Conservation (phyloP, 495 filamentous ascomycete species). For the Mytilinidion resinicola region DNA sequence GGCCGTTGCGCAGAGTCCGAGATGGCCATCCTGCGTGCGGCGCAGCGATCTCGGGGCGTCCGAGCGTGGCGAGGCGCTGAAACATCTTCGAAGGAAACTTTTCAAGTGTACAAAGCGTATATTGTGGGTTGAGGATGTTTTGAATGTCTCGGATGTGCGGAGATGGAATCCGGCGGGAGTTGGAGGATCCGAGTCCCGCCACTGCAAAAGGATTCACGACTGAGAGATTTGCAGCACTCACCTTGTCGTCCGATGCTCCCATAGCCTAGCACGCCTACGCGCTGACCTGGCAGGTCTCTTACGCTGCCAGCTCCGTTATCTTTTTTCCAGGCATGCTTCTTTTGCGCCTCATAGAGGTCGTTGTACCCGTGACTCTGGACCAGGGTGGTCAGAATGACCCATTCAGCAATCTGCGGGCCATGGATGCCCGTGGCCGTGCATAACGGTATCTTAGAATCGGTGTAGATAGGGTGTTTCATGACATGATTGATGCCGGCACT, state of each 20-base stretch:
- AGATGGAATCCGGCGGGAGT: not conserved
- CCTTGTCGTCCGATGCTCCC: slow-evolving; percentile 73
- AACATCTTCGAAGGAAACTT: not conserved
- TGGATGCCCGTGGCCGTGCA: slow-evolving; percentile 72
- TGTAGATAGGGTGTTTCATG: slow-evolving; percentile 56
- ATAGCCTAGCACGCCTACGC: slow-evolving; percentile 74
- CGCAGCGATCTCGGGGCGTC: not conserved
- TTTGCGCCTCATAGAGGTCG: slow-evolving; percentile 46
- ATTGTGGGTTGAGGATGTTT: not conserved
- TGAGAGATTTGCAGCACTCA: slow-evolving; percentile 2
- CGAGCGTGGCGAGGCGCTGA: not conserved
- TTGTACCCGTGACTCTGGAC: slow-evolving; percentile 51
- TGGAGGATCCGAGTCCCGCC: too few relatives aligned
- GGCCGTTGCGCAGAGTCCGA: not conserved
- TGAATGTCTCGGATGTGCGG: not conserved
- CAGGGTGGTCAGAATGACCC: slow-evolving; percentile 57
- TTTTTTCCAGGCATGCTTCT: slow-evolving; percentile 46
- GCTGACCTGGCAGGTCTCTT: slow-evolving; percentile 49
- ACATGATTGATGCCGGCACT: slow-evolving; percentile 71
- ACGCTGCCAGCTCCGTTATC: slow-evolving; percentile 31
- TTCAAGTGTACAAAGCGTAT: not conserved
- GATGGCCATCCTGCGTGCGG: not conserved
- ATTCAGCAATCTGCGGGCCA: slow-evolving; percentile 81
- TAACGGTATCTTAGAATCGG: slow-evolving; percentile 55
- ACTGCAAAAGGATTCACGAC: not conserved